phyloP scores from a whole-genome alignment of 129 eudicot genomes.

The Ambrosia trifida region DNA sequence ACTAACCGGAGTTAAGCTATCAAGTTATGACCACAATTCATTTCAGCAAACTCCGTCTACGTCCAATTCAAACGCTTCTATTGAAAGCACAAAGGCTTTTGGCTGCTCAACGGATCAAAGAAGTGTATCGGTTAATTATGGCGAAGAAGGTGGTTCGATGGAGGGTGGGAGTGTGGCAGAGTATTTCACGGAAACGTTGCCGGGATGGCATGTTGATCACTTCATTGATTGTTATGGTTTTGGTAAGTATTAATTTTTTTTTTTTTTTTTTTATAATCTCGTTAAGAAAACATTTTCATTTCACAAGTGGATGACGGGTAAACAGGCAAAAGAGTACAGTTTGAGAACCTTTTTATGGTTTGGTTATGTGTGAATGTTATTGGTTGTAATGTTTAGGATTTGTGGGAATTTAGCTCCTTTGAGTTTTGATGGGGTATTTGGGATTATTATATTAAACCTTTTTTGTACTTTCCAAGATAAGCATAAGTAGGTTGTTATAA shows the following conservation, averaged over 20 bases:
- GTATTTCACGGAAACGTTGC: slow-evolving; percentile 64
- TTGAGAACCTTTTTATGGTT: neutral
- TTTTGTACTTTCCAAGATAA: too few species aligned
- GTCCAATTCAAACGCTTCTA: slow-evolving; percentile 31
- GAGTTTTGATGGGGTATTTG: too few species aligned
- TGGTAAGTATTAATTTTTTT: slow-evolving; percentile 65
- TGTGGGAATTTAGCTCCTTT: too few species aligned
- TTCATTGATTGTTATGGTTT: slow-evolving; percentile 60
- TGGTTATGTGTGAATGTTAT: neutral
- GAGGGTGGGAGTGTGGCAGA: slow-evolving; percentile 61
- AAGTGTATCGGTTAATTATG: neutral
- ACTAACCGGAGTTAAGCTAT: slow-evolving; percentile 63
- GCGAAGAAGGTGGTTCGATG: slow-evolving; percentile 32
- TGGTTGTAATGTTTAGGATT: neutral
- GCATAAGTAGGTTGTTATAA: too few species aligned
- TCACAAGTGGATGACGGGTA: too few species aligned
- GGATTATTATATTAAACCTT: too few species aligned
- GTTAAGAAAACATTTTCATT: too few species aligned
- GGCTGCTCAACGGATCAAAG: neutral
- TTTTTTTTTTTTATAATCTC: too few species aligned
- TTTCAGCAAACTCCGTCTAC: slow-evolving; percentile 38
- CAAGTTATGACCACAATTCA: slow-evolving; percentile 31
- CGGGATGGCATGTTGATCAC: slow-evolving; percentile 86
- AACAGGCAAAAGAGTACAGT: neutral
- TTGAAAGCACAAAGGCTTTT: slow-evolving; percentile 25